These are phyloP conservation scores for Aphanomyces cochlioides DNA, from an alignment of 352 stramenopile genomes.

Conservation along the genomic window DNA sequence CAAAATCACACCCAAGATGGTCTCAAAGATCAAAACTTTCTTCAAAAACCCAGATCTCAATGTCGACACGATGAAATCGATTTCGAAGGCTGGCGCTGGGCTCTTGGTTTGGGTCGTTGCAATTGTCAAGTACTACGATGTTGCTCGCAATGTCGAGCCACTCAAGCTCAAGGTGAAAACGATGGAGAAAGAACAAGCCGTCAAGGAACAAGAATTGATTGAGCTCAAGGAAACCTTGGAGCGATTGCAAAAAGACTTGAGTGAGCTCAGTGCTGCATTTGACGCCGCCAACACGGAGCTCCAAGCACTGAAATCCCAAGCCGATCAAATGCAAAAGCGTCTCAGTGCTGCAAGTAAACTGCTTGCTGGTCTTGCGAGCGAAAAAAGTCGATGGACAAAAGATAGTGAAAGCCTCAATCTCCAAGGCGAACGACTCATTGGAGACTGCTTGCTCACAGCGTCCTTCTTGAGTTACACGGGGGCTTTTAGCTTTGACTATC, in stretches of 20 bases:
- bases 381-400: conserved; percentile 89
- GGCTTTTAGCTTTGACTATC: conserved; percentile 90
- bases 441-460: conserved; percentile 86
- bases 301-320: conserved; percentile 87
- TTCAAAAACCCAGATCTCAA: conserved; percentile 92
- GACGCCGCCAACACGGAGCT: conserved; percentile 90
- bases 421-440: conserved; percentile 82
- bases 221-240: conserved; percentile 83
- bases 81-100: conserved; percentile 86
- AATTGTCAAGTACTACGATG: conserved; percentile 95
- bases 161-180: conserved; percentile 89
- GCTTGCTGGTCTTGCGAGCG: conserved; percentile 86
- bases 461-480: conserved; percentile 90
- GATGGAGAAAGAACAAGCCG: conserved; percentile 90
- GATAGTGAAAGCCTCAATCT: conserved; percentile 86
- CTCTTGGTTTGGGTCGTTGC: conserved; percentile 92
- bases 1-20: conserved; percentile 94
- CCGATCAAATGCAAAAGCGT: conserved; percentile 94
- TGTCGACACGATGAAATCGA: conserved; percentile 94
- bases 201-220: conserved; percentile 86
- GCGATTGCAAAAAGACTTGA: conserved; percentile 81
- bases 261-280: conserved; percentile 89
- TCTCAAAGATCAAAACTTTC: conserved; percentile 92
- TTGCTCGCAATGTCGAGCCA: conserved; percentile 93
- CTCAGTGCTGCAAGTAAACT: conserved; percentile 90